These are phyloP conservation scores for Hygrophoropsis aurantiaca DNA, from an alignment of 768 basidiomycete species.

Conservation along the genomic window DNA sequence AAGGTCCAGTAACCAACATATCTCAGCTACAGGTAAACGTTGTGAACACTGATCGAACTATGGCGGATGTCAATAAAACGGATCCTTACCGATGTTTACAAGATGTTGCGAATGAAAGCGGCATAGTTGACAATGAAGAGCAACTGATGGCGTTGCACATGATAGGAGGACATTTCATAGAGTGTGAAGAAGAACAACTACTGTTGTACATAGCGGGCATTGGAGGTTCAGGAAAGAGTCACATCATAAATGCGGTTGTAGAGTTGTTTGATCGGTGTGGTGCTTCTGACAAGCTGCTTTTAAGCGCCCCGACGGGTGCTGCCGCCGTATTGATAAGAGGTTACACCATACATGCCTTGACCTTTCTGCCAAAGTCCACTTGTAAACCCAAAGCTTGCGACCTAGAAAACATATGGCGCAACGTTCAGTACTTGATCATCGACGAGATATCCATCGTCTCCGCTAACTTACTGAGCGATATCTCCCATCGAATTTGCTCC, in stretches of 20 bases:
- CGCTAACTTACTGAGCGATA: neutral
- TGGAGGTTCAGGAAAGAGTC: slow-evolving; percentile 31
- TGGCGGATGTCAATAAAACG: too few species aligned
- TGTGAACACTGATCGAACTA: too few species aligned
- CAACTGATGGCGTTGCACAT: slow-evolving; percentile 13
- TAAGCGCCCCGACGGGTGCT: slow-evolving; percentile 28
- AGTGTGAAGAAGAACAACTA: slow-evolving; percentile 11
- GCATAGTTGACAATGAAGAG: slow-evolving; percentile 3
- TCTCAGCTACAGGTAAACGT: too few species aligned
- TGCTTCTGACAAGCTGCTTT: slow-evolving; percentile 6
- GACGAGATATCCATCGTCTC: neutral
- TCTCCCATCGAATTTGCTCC: neutral
- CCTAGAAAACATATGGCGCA: slow-evolving; percentile 1
- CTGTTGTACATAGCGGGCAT: slow-evolving; percentile 27
- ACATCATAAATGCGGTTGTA: slow-evolving; percentile 22
- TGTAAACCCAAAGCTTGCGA: slow-evolving; percentile 6
- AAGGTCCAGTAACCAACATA: too few species aligned
- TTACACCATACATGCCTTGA: slow-evolving; percentile 28
- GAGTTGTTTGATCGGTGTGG: slow-evolving; percentile 11
- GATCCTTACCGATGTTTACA: too few species aligned
- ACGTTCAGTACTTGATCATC: neutral
- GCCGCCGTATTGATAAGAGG: slow-evolving; percentile 27
- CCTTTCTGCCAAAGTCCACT: slow-evolving; percentile 10
- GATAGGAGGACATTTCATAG: slow-evolving; percentile 6
- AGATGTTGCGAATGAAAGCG: neutral